Base-by-base conservation (phyloP, 768 basidiomycete genomes). In the Coprinellus micaceus region DNA sequence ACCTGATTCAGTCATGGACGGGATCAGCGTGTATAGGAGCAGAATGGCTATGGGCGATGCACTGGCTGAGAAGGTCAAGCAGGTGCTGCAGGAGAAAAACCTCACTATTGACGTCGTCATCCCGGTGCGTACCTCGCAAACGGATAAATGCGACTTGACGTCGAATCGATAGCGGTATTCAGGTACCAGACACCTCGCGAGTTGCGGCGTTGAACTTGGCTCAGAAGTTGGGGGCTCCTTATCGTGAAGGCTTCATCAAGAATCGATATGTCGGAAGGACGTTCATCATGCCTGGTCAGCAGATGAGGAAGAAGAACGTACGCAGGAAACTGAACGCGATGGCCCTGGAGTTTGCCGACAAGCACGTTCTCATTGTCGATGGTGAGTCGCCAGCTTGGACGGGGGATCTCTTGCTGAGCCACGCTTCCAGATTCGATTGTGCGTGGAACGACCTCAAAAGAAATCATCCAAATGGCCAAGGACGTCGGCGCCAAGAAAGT, bases 1-100 rank as follows among this genome's bases (percentile, higher is more conserved):
- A 54, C 97, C 96, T 0, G 97, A 99, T 74, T 97, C 94, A 5
- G 97, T 98, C 49, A 79, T 99, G 50, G 95, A 99, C 66, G 95
- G 96, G 41, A 86, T 99, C 70, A 94, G 91, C 66, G 97, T 98
- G 44, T 98, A 98, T 71, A 84, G 97, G 46, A 91, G 92, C 67
- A 88, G 97, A 37, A 98, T 98, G 97, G 94, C 97, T 1, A 99
- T 99, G 97, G 97, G 97, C 54, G 95, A 98, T 67, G 84, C 88
- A 4, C 82, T 99, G 47, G 96, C 95, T 1, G 88, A 84, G 41
- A 90, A 95, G 71, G 94, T 97, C 24, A 74, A 81, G 67, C 79
- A 82, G 22, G 83, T 94, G 40, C 75, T 99, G 46, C 68, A 75
- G 45, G 81, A 84, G 59, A 81, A 82, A 43, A 80, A 86, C 39